Base-by-base conservation (phyloP, 108 stramenopile species). In the Fragilariopsis cylindrus region DNA sequence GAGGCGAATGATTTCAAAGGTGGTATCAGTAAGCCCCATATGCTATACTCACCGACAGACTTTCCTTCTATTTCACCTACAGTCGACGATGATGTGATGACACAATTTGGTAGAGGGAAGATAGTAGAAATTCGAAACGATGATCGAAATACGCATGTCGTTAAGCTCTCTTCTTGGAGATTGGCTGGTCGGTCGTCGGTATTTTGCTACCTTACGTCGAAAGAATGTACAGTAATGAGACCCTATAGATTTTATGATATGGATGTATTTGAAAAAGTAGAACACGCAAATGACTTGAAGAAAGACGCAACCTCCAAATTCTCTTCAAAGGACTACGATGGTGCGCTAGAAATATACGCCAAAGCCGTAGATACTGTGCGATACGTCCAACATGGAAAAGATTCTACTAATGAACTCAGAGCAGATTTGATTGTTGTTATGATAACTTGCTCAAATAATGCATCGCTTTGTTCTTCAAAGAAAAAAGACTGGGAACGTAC, bases 391-490 rank as follows among this genome's bases (percentile, higher is more conserved):
- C 93, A 90, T 69, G 79, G 85, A 50, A 62, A 73, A 53, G 74
- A 87, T 48, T 81, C 79, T 12, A 73, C 82, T 5, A 92, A 91
- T 70, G 86, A 90, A 71, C 13, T 71, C 16, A 15, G 78, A 70
- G 91, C 93, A 21, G 93, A 94, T 75, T 82, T 94, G 49, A 57
- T 94, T 18, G 77, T 80, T 5, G 69, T 87, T 41, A 88, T 94
- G 87, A 82, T 89, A 11, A 92, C 93, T 7, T 92, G 91, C 69
- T 84, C 81, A 62, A 94, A 94, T 76, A 94, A 94, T 81, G 90
- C 91, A 1, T 88, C 82, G 15, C 90, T 88, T n/a, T 94, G 90
- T 70, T 89, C 86, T 70, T 56, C 78, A 8, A 76, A 89, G 53
- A 54, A 88, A 46, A 56, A 78, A 6, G 68, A 78, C 39, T 79